Base-by-base conservation (phyloP, 1,284 basidiomycete genomes). In the Malassezia globosa region DNA sequence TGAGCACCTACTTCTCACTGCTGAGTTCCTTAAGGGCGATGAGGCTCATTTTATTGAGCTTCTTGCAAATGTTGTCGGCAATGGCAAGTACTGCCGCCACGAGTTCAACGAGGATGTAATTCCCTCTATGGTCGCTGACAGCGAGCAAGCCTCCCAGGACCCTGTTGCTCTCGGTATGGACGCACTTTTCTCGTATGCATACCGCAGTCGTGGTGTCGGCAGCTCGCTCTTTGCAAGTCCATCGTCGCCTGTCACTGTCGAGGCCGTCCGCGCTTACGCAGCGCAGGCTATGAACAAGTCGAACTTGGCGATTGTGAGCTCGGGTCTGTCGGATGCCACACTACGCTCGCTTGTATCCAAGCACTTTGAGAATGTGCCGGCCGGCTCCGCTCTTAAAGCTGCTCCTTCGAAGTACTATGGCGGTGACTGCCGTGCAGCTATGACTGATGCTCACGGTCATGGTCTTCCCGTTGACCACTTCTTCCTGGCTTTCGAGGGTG, bases 21-120 rank as follows among this genome's bases (percentile, higher is more conserved):
- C 92, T 56, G 89, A 96, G 72, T 97, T 96, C 76, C 76, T 96
- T 63, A 82, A 83, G 56, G 90, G 87, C 44, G 88, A 97, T 73
- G 92, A 96, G 90, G 65, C 59, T 27, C 65, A 60, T 52, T 71
- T 71, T 41, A 59, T 63, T 42, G 58, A 64, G 52, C 53, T 69
- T 24, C 60, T 71, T 21, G 68, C 65, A 41, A 65, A 71, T 36
- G 65, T 63, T 11, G 41, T 68, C 31, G 42, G 55, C 50, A 54
- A 58, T 40, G 43, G 54, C 56, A 64, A 64, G 56, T 63, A 68
- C 37, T 51, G 54, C 38, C 46, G 48, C 24, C 64, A 63, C 57
- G 68, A 71, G 47, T 71, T 61, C 60, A 57, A 59, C 50, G 68
- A 71, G 54, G 64, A 66, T 39, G 66, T 69, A 4, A 16, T 68